These are phyloP conservation scores for Coffea canephora DNA, from an alignment of 257 asterid species.

Conservation along the genomic window DNA sequence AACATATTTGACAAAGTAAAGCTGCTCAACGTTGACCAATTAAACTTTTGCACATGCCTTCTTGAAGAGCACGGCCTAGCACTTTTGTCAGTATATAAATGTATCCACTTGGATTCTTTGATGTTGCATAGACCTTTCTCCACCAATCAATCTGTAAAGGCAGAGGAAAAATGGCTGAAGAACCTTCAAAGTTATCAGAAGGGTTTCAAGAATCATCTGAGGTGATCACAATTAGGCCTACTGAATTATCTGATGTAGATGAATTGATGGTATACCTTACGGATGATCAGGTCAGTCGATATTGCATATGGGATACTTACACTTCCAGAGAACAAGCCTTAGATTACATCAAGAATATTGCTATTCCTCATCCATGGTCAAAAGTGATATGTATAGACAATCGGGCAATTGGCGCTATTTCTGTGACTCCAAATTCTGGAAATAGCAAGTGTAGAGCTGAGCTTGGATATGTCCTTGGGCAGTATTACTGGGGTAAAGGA, in stretches of 20 bases:
- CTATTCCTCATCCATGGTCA: slow-evolving; percentile 39
- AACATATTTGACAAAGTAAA: no score
- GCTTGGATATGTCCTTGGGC: slow-evolving; percentile 22
- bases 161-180: slow-evolving; percentile 20
- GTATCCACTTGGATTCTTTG: not conserved
- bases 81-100: not conserved
- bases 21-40: not conserved
- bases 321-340: slow-evolving; percentile 34
- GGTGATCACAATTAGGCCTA: slow-evolving; percentile 32
- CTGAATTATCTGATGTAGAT: slow-evolving; percentile 38
- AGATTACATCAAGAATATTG: slow-evolving; percentile 29
- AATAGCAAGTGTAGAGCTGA: slow-evolving; percentile 28
- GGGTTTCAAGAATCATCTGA: slow-evolving; percentile 9
- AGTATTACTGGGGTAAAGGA: slow-evolving; percentile 18
- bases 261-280: slow-evolving; percentile 60
- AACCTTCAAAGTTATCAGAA: slow-evolving; percentile 1
- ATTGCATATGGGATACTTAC: slow-evolving; percentile 52
- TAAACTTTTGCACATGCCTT: not conserved
- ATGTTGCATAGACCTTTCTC: not conserved
- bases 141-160: no score
- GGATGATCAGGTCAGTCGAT: slow-evolving; percentile 48
- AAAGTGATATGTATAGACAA: slow-evolving; percentile 38
- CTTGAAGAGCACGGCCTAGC: not conserved
- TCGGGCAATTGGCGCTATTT: slow-evolving; percentile 45
- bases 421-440: slow-evolving; percentile 46